Evolutionary conservation across 1,284 basidiomycete genomes (phyloP).

Genomic region (Neonothopanus nambi): DNA sequence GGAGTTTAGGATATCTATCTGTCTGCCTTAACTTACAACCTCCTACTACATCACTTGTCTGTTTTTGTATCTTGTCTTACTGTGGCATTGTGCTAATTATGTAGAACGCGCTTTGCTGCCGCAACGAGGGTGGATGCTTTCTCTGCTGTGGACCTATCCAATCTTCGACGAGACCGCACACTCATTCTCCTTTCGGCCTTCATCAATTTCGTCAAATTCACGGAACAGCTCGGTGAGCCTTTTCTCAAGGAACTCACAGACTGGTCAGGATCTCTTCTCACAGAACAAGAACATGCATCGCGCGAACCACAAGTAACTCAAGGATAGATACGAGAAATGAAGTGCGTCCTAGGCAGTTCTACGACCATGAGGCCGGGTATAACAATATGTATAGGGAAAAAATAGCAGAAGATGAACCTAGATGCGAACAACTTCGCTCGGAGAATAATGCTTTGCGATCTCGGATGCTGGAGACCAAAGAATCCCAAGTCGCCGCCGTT

Average conservation of each 20-base stretch:
- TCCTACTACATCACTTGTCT: slow-evolving; percentile 70
- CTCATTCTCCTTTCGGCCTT: slow-evolving; percentile 79
- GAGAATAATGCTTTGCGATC: slow-evolving; percentile 65
- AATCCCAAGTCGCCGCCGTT: slow-evolving; percentile 57
- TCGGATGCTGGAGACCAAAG: slow-evolving; percentile 67
- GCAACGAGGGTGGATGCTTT: slow-evolving; percentile 81
- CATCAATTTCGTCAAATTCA: slow-evolving; percentile 92
- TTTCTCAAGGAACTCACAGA: slow-evolving; percentile 63
- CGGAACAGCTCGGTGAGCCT: slow-evolving; percentile 63
- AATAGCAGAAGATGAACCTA: slow-evolving; percentile 70
- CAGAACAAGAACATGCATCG: slow-evolving; percentile 55
- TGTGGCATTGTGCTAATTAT: neutral
- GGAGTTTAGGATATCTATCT: slow-evolving; percentile 60
- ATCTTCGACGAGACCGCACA: slow-evolving; percentile 73
- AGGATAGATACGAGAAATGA: slow-evolving; percentile 57
- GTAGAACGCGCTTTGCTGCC: slow-evolving; percentile 64
- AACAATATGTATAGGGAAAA: slow-evolving; percentile 47
- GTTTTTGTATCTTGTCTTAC: slow-evolving; percentile 17
- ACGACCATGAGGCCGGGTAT: neutral
- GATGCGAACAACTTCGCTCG: slow-evolving; percentile 56
- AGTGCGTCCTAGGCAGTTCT: slow-evolving; percentile 44
- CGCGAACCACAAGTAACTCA: slow-evolving; percentile 54
- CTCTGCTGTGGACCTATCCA: slow-evolving; percentile 69
- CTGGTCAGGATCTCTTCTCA: slow-evolving; percentile 52
- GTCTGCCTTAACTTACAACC: slow-evolving; percentile 54